phyloP scores from a whole-genome alignment of 1,284 basidiomycete species.

The Cryptococcus wingfieldii region DNA sequence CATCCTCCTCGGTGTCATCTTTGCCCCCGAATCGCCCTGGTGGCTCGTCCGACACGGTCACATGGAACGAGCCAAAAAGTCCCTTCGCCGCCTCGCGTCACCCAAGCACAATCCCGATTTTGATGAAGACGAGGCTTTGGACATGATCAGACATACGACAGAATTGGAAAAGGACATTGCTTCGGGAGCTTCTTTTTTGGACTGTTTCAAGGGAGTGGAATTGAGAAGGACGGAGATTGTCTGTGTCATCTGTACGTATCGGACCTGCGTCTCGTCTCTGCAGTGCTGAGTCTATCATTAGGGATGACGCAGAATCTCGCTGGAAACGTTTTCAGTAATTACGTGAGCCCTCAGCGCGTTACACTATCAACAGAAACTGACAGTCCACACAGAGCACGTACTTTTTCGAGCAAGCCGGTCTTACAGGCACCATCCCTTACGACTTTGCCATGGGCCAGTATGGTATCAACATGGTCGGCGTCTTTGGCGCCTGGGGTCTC shows the following conservation, averaged over 20 bases:
- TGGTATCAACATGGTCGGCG: constrained; percentile 36
- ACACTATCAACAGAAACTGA: constrained; percentile 14
- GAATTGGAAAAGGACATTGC: constrained; percentile 30
- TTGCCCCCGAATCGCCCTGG: constrained; percentile 36
- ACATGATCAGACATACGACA: constrained; percentile 47
- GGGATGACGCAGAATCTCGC: constrained; percentile 43
- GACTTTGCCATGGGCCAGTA: constrained; percentile 48
- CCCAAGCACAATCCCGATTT: constrained; percentile 38
- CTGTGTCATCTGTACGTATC: constrained; percentile 14
- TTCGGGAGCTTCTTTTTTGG: constrained; percentile 43
- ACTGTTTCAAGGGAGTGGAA: constrained; percentile 51
- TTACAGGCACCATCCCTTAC: constrained; percentile 44
- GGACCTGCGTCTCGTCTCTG: no score
- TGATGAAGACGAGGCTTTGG: constrained; percentile 49
- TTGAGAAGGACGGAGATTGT: constrained; percentile 46
- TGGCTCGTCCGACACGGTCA: constrained; percentile 45
- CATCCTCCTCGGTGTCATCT: constrained; percentile 36
- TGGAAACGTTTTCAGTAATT: constrained; percentile 40
- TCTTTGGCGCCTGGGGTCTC: constrained; percentile 44
- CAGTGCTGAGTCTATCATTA: constrained; percentile 6
- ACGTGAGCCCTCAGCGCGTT: constrained; percentile 5
- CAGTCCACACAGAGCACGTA: constrained; percentile 36
- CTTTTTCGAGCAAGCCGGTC: constrained; percentile 51
- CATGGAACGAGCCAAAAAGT: constrained; percentile 50
- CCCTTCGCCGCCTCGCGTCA: constrained; percentile 45